Percentiles rank a stretch among this genome's conserved stretches.
Evolutionary conservation across 768 basidiomycete species (phyloP).

Genomic region (Nidularia sp.): DNA sequence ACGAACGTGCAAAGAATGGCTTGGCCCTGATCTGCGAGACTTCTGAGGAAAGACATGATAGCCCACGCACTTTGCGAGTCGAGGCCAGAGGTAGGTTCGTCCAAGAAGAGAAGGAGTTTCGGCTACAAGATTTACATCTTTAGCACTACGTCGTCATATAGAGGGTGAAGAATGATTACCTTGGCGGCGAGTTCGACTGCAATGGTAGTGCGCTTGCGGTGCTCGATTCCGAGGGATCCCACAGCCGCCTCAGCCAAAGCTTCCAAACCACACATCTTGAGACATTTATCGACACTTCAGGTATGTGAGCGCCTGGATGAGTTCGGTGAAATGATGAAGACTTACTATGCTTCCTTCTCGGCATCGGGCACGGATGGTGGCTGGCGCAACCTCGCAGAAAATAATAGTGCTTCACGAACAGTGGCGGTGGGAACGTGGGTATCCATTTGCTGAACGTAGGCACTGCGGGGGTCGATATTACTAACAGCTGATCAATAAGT

Average conservation of each 20-base stretch:
- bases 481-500: background rate
- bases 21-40: slow-evolving; percentile 78
- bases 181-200: slow-evolving; percentile 88
- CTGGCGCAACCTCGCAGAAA: slow-evolving; percentile 81
- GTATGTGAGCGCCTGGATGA: slow-evolving; percentile 5
- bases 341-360: slow-evolving; percentile 81
- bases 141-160: background rate
- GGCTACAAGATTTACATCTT: slow-evolving; percentile 39
- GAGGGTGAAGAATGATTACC: slow-evolving; percentile 28
- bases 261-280: slow-evolving; percentile 64
- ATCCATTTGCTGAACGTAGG: slow-evolving; percentile 85
- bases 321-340: slow-evolving; percentile 8
- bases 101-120: slow-evolving; percentile 78
- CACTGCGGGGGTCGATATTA: slow-evolving; percentile 20
- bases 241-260: slow-evolving; percentile 61
- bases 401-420: slow-evolving; percentile 77
- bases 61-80: slow-evolving; percentile 89
- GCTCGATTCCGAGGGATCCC: slow-evolving; percentile 63
- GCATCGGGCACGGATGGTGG: slow-evolving; percentile 56
- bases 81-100: slow-evolving; percentile 87
- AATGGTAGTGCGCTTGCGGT: slow-evolving; percentile 81
- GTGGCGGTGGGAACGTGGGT: slow-evolving; percentile 75
- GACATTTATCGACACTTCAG: slow-evolving; percentile 38
- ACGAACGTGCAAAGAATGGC: slow-evolving; percentile 84
- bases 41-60: slow-evolving; percentile 70